Conservation (phyloP, 768 basidiomycete species). For the Xerocomus brunneocitrinus region DNA sequence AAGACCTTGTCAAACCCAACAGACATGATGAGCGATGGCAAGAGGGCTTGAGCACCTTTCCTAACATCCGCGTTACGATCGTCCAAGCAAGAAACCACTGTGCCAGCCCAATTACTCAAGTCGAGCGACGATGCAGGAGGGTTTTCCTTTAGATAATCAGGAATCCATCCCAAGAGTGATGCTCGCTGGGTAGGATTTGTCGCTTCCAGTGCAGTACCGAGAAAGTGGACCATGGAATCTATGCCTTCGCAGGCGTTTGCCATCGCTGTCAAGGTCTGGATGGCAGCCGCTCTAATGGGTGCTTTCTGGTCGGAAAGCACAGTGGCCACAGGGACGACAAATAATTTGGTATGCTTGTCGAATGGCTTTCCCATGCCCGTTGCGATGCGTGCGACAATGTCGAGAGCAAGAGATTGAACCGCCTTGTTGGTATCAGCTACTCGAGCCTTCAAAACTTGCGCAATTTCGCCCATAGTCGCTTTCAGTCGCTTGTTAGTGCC, state of each 20-base stretch:
- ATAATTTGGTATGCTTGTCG: slow-evolving; percentile 80
- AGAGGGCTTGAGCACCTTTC: slow-evolving; percentile 79
- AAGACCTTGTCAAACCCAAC: slow-evolving; percentile 84
- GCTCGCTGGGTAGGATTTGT: slow-evolving; percentile 85
- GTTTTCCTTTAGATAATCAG: slow-evolving; percentile 71
- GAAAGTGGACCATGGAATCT: slow-evolving; percentile 73
- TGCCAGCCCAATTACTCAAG: slow-evolving; percentile 59
- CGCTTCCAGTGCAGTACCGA: slow-evolving; percentile 78
- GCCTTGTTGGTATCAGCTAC: slow-evolving; percentile 91
- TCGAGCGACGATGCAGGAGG: slow-evolving; percentile 55
- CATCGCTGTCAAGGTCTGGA: slow-evolving; percentile 78
- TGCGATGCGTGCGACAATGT: slow-evolving; percentile 86
- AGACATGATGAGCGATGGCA: slow-evolving; percentile 68
- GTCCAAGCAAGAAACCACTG: slow-evolving; percentile 75
- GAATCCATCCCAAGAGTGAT: slow-evolving; percentile 73
- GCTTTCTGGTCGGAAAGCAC: slow-evolving; percentile 93
- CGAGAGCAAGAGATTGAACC: slow-evolving; percentile 85
- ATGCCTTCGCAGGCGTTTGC: slow-evolving; percentile 79
- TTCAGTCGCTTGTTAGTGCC: slow-evolving; percentile 91
- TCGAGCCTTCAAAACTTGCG: slow-evolving; percentile 80
- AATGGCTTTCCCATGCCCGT: slow-evolving; percentile 94
- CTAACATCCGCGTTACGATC: slow-evolving; percentile 90
- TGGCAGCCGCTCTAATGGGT: slow-evolving; percentile 71
- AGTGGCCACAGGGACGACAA: slow-evolving; percentile 70
- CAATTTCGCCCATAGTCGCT: slow-evolving; percentile 89